Conservation (phyloP, 345 rosid genomes). For the Pugionium cornutum region DNA sequence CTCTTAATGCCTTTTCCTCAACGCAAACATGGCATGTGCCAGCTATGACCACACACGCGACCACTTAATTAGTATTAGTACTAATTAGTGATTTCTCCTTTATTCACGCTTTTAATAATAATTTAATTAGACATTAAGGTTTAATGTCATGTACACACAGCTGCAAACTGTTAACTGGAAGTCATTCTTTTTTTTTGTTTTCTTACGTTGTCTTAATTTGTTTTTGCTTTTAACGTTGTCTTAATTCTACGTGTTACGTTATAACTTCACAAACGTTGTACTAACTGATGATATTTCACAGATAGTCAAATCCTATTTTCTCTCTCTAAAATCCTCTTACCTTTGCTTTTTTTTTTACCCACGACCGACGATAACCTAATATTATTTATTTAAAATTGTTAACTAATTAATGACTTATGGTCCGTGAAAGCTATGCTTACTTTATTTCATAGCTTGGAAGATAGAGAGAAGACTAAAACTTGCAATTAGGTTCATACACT, state of each 20-base stretch:
- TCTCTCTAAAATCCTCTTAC: too few species aligned
- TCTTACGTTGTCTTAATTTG: too few species aligned
- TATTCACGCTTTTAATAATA: slow-evolving; percentile 5
- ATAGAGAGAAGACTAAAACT: slow-evolving; percentile 16
- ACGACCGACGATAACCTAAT: too few species aligned
- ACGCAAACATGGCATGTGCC: slow-evolving; percentile 38
- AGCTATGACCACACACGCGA: slow-evolving; percentile 32
- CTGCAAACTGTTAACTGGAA: slow-evolving; percentile 15
- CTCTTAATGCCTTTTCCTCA: slow-evolving; percentile 15
- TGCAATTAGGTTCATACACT: slow-evolving; percentile 33
- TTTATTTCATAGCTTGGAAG: slow-evolving; percentile 12
- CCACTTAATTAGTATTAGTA: slow-evolving; percentile 11
- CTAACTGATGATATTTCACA: too few species aligned
- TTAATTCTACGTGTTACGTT: background rate
- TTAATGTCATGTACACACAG: background rate
- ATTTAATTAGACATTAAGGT: slow-evolving; percentile 9
- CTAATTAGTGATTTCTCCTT: slow-evolving; percentile 9
- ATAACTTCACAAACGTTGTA: background rate
- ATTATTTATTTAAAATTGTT: background rate
- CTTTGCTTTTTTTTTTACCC: too few species aligned
- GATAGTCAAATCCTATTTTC: too few species aligned
- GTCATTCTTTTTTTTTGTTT: background rate
- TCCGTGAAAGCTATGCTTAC: slow-evolving; percentile 36
- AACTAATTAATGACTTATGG: slow-evolving; percentile 9
- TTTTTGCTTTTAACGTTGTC: too few species aligned